A percentile compares a stretch with the other conserved stretches of the same genome.
Evolutionary conservation across 2,329 filamentous ascomycete genomes (phyloP).

Genomic region (Monilinia aucupariae): DNA sequence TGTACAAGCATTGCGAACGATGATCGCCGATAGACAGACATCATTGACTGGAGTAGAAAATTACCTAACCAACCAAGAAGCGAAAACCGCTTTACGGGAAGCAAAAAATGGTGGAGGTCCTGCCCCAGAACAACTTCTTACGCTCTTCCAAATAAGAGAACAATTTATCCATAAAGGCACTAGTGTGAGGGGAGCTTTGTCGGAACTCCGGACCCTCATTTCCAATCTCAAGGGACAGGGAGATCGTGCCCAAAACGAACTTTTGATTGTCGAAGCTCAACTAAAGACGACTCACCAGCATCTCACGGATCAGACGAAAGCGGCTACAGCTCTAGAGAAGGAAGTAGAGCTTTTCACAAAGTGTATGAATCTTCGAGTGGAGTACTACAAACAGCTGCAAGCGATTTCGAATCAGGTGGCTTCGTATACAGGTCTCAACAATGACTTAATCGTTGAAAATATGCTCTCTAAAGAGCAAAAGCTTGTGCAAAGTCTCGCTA

Average conservation of each 20-base stretch:
- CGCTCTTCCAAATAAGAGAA: conserved; percentile 46
- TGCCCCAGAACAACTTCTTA: conserved; percentile 57
- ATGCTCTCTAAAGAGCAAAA: conserved; percentile 55
- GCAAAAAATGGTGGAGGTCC: conserved; percentile 63
- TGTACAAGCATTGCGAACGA: conserved; percentile 68
- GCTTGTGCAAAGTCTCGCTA: conserved; percentile 53
- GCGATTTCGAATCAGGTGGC: conserved; percentile 82
- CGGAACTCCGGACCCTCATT: conserved; percentile 61
- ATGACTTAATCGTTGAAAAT: conserved; percentile 34
- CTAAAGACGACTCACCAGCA: conserved; percentile 55
- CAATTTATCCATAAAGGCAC: conserved; percentile 47
- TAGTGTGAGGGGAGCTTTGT: conserved; percentile 65
- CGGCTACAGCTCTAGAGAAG: conserved; percentile 47
- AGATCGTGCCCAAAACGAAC: conserved; percentile 58
- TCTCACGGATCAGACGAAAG: conserved; percentile 48
- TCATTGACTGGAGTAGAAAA: conserved; percentile 74
- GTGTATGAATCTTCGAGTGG: conserved; percentile 78
- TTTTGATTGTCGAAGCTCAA: conserved; percentile 57
- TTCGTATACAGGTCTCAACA: conserved; percentile 56
- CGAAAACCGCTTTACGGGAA: conserved; percentile 47
- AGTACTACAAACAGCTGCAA: conserved; percentile 88
- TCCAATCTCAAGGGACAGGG: conserved; percentile 55
- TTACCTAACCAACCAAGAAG: conserved; percentile 67
- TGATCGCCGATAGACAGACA: conserved; percentile 72
- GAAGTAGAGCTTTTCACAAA: conserved; percentile 72